These are phyloP conservation scores for Cardamine resedifolia DNA, from an alignment of 345 rosid species.

Conservation along the genomic window DNA sequence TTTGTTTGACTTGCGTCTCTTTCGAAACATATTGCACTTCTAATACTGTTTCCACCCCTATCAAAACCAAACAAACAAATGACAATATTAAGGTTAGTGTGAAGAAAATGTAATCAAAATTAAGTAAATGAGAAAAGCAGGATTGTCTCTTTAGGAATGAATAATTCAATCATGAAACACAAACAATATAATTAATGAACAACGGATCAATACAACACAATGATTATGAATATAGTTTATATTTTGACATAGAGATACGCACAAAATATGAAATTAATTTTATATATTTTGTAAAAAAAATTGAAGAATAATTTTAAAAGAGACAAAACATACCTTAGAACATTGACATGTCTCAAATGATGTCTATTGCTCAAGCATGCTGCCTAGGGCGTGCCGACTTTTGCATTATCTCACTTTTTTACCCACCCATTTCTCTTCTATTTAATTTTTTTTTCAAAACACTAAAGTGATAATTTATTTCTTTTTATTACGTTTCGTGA, in stretches of 20 bases:
- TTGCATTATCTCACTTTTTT: conserved; percentile 49
- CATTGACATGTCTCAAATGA: conserved; percentile 47
- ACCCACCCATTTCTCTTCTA: conserved; percentile 17
- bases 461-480: background rate
- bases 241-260: conserved; percentile 22
- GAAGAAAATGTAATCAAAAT: background rate
- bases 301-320: conserved; percentile 10
- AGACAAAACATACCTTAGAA: conserved; percentile 43
- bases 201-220: conserved; percentile 42
- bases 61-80: too few species aligned
- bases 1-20: too few species aligned
- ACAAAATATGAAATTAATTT: background rate
- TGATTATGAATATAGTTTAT: conserved; percentile 16
- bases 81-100: conserved; percentile 1
- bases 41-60: too few species aligned
- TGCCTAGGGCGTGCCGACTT: conserved; percentile 54
- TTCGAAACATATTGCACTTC: too few species aligned
- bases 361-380: conserved; percentile 62
- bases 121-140: conserved; percentile 26
- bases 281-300: background rate
- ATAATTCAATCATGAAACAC: conserved; percentile 39
- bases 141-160: conserved; percentile 30
- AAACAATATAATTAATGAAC: conserved; percentile 39
- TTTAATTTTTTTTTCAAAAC: too few species aligned
- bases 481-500: conserved; percentile 6